Conservation (phyloP, 2,329 filamentous ascomycete genomes). For the Claviceps purpurea region DNA sequence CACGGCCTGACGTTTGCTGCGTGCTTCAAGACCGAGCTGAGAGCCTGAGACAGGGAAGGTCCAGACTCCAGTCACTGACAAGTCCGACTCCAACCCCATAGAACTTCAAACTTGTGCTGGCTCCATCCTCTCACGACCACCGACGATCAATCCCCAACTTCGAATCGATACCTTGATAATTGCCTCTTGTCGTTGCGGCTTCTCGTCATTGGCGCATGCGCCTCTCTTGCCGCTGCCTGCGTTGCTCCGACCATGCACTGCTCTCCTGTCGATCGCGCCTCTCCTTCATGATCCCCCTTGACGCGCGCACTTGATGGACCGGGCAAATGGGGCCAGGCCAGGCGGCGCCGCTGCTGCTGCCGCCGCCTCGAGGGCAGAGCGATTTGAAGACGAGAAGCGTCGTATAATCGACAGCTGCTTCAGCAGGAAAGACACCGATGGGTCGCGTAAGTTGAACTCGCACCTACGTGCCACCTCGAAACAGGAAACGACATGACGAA, state of each 20-base stretch:
- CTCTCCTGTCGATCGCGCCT: slow-evolving; percentile 1
- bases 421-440: slow-evolving; percentile 74
- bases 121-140: not conserved
- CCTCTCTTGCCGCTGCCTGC: not conserved
- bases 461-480: not conserved
- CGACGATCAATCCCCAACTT: not conserved
- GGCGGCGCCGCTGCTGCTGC: slow-evolving; percentile 21
- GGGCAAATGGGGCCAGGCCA: slow-evolving; percentile 24
- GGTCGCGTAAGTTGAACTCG: slow-evolving; percentile 52
- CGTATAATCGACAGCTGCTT: slow-evolving; percentile 94
- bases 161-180: slow-evolving; percentile 21
- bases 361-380: slow-evolving; percentile 47
- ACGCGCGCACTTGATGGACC: slow-evolving; percentile 21
- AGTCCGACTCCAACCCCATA: not conserved
- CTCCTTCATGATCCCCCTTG: slow-evolving; percentile 9
- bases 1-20: not conserved
- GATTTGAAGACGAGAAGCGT: slow-evolving; percentile 92
- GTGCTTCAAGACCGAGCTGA: not conserved
- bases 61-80: not conserved
- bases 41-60: not conserved
- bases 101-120: not conserved
- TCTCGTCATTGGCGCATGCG: slow-evolving; percentile 2
- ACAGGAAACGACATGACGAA: not conserved
- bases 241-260: slow-evolving; percentile 6
- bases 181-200: slow-evolving; percentile 7